A percentile compares a stretch with the other conserved stretches of the same genome.
Evolutionary conservation across 208 protist genomes (phyloP).

Genomic region (Trypanosoma mega): DNA sequence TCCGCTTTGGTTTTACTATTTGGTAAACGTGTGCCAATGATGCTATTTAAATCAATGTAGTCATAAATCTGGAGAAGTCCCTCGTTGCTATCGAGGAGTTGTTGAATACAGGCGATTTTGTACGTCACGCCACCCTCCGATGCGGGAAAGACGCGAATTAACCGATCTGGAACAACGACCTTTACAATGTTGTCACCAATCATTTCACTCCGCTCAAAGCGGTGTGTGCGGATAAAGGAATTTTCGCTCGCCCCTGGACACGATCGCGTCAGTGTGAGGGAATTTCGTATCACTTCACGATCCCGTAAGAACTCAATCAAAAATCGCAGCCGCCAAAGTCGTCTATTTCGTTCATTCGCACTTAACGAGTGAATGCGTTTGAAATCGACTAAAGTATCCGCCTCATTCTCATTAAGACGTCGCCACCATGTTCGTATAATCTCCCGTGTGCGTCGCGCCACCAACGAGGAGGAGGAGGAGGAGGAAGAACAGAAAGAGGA

Average conservation of each 20-base stretch:
- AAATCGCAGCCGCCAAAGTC: conserved; percentile 41
- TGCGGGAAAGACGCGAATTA: conserved; percentile 57
- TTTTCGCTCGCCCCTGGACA: conserved; percentile 1
- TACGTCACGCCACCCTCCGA: conserved; percentile 41
- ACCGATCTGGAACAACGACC: conserved; percentile 50
- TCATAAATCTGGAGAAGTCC: conserved; percentile 84
- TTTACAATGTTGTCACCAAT: conserved; percentile 84
- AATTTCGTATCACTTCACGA: conserved; percentile 36
- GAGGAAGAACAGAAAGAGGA: no score
- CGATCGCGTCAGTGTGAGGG: conserved; percentile 17
- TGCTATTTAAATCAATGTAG: conserved; percentile 60
- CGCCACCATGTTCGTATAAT: conserved; percentile 55
- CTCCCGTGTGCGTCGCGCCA: conserved; percentile 13
- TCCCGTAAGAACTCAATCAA: conserved; percentile 37
- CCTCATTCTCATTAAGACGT: conserved; percentile 25
- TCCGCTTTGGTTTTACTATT: conserved; percentile 85
- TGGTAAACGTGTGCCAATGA: conserved; percentile 47
- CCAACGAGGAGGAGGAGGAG: background rate
- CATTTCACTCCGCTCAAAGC: conserved; percentile 83
- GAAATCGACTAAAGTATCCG: conserved; percentile 20
- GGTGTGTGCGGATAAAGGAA: conserved; percentile 30
- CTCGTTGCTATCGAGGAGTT: conserved; percentile 71
- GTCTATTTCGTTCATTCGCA: conserved; percentile 1
- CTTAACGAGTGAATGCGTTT: conserved; percentile 33
- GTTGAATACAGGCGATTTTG: conserved; percentile 42